Percentiles rank a stretch among this genome's conserved stretches.
These are phyloP conservation scores for Pittosporum tobira DNA, from an alignment of 129 eudicot genomes.

Conservation along the genomic window DNA sequence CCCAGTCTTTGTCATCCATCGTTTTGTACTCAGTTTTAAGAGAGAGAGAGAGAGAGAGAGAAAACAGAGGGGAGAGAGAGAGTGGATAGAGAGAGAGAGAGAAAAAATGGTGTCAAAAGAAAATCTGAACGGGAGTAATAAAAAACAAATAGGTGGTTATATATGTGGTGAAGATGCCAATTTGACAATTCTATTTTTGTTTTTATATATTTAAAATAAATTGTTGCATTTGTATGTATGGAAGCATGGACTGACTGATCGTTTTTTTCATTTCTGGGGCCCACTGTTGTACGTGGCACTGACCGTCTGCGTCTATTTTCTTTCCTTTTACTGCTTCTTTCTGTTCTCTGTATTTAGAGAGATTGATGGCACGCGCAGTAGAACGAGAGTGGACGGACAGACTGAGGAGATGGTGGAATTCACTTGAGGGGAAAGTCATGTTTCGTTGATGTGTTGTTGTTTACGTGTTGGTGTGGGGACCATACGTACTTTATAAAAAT, in stretches of 20 bases:
- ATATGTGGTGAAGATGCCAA: constrained; percentile 15
- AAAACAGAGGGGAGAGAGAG: constrained; percentile 4
- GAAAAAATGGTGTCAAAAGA: constrained; percentile 19
- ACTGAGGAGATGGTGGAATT: neutral
- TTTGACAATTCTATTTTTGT: constrained; percentile 1
- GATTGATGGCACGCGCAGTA: neutral
- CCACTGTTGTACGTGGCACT: constrained; percentile 4
- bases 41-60: constrained; percentile 4
- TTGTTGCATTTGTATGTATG: neutral
- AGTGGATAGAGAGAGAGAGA: neutral
- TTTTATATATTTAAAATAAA: neutral
- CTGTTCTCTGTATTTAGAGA: neutral
- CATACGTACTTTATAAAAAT: no score
- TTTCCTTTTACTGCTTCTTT: neutral
- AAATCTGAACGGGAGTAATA: constrained; percentile 25
- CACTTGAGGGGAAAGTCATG: neutral
- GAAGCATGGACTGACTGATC: neutral
- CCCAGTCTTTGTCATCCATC: constrained; percentile 42
- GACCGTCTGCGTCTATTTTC: neutral
- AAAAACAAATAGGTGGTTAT: constrained; percentile 29
- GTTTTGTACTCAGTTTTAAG: neutral
- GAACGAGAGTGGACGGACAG: neutral
- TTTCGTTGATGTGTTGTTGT: no score
- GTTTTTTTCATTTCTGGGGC: neutral
- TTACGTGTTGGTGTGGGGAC: no score